Evolutionary conservation across 1,284 basidiomycete species (phyloP).

Genomic region (Irpex sp.): DNA sequence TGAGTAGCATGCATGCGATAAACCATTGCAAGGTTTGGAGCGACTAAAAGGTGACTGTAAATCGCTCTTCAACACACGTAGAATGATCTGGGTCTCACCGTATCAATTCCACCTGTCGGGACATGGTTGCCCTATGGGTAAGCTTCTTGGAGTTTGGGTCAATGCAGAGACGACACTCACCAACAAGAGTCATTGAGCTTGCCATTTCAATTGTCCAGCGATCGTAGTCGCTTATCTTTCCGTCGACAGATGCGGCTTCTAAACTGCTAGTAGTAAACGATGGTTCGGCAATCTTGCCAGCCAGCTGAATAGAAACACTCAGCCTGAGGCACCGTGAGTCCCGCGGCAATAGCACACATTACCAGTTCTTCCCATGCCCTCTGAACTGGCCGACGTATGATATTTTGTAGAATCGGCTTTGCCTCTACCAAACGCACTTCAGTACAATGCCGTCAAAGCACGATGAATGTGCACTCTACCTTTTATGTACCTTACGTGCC

Average conservation of each 20-base stretch:
- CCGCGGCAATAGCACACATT: background rate
- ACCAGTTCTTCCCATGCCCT: background rate
- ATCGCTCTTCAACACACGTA: background rate
- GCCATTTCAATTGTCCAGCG: background rate
- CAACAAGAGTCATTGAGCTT: background rate
- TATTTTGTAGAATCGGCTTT: background rate
- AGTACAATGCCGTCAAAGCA: background rate
- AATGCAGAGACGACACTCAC: background rate
- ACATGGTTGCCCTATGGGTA: background rate
- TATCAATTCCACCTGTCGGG: background rate
- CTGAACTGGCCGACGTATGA: background rate
- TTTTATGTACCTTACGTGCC: background rate
- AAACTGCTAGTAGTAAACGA: background rate
- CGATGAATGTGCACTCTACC: background rate
- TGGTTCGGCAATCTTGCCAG: background rate
- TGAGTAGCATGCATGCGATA: conserved; percentile 12
- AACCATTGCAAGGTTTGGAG: conserved; percentile 7
- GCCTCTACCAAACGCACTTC: background rate
- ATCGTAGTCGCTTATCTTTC: background rate
- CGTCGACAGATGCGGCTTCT: background rate
- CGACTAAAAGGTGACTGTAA: background rate
- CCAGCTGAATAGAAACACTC: background rate
- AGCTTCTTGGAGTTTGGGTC: background rate
- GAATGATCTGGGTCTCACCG: background rate
- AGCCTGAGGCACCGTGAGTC: too few species aligned